Percentiles rank a stretch among this genome's conserved stretches.
Conservation (phyloP, 208 protist genomes). For the Trypanosoma rangeli region DNA sequence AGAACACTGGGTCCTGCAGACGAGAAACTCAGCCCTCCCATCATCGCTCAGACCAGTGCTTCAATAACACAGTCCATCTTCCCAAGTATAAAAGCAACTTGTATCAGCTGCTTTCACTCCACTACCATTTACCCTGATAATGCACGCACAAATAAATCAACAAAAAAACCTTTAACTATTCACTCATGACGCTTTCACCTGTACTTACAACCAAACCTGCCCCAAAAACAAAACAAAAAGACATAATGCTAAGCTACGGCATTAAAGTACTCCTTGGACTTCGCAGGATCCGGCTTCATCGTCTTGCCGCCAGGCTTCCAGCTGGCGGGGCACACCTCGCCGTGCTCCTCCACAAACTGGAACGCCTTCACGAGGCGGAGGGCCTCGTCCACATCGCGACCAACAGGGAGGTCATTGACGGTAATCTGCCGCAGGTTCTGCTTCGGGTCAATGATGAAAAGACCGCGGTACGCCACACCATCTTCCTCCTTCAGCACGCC, state of each 20-base stretch:
- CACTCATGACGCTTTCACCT: too few species aligned
- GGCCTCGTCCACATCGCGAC: slow-evolving; percentile 94
- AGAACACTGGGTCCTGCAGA: too few species aligned
- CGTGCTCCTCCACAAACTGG: slow-evolving; percentile 94
- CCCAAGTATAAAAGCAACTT: too few species aligned
- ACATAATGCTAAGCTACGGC: not conserved
- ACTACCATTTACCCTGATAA: too few species aligned
- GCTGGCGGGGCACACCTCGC: slow-evolving; percentile 95
- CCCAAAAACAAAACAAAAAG: not conserved
- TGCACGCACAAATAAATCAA: slow-evolving; percentile 12
- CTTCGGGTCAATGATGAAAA: slow-evolving; percentile 96
- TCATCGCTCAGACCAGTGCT: too few species aligned
- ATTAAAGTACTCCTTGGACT: slow-evolving; percentile 88
- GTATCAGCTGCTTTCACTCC: too few species aligned
- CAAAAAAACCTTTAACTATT: too few species aligned
- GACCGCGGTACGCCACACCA: slow-evolving; percentile 89
- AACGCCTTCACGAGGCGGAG: slow-evolving; percentile 96
- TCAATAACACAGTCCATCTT: too few species aligned
- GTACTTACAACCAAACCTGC: too few species aligned
- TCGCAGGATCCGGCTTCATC: slow-evolving; percentile 94
- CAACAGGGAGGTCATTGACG: slow-evolving; percentile 96
- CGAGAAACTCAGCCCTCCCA: too few species aligned
- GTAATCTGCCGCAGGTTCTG: slow-evolving; percentile 92
- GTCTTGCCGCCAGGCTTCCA: slow-evolving; percentile 90
- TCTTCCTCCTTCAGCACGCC: slow-evolving; percentile 91